These are phyloP conservation scores for Plasmopara viticola DNA, from an alignment of 352 stramenopile species.

Conservation along the genomic window DNA sequence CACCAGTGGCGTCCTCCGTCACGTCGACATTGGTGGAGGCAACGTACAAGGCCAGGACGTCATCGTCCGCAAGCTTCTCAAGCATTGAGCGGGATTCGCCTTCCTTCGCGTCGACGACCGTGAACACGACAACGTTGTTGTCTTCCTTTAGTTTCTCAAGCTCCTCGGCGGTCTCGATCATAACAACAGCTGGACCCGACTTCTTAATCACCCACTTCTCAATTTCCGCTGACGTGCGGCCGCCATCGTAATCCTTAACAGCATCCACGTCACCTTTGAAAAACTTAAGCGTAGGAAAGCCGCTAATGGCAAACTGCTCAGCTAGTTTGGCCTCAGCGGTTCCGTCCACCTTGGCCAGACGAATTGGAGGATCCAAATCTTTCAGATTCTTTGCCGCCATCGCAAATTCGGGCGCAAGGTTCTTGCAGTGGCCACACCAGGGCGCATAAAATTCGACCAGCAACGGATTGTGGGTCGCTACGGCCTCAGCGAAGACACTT, in stretches of 20 bases:
- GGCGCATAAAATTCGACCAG: conserved; percentile 93
- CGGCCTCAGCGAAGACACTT: conserved; percentile 87
- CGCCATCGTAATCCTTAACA: conserved; percentile 85
- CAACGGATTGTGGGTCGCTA: conserved; percentile 77
- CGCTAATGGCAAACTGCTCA: conserved; percentile 74
- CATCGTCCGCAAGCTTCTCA: conserved; percentile 64
- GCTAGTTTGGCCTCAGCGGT: conserved; percentile 76
- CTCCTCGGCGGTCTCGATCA: conserved; percentile 66
- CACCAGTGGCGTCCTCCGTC: conserved; percentile 43
- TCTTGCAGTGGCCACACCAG: conserved; percentile 94
- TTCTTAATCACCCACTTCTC: conserved; percentile 89
- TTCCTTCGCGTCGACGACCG: conserved; percentile 72
- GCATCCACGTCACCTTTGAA: conserved; percentile 82
- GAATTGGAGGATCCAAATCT: conserved; percentile 64
- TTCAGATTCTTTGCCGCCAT: conserved; percentile 79
- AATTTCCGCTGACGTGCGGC: conserved; percentile 83
- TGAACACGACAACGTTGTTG: conserved; percentile 84
- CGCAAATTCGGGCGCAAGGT: conserved; percentile 86
- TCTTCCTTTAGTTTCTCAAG: conserved; percentile 70
- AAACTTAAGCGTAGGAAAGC: conserved; percentile 91
- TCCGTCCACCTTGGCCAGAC: conserved; percentile 87
- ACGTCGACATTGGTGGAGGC: conserved; percentile 65
- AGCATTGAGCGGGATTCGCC: conserved; percentile 62
- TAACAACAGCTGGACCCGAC: conserved; percentile 82
- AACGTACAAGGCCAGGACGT: conserved; percentile 74